Percentiles rank a stretch among this genome's conserved stretches.
Evolutionary conservation across 176 grass and related monocot species (phyloP).

Genomic region (Metroxylon sagu): DNA sequence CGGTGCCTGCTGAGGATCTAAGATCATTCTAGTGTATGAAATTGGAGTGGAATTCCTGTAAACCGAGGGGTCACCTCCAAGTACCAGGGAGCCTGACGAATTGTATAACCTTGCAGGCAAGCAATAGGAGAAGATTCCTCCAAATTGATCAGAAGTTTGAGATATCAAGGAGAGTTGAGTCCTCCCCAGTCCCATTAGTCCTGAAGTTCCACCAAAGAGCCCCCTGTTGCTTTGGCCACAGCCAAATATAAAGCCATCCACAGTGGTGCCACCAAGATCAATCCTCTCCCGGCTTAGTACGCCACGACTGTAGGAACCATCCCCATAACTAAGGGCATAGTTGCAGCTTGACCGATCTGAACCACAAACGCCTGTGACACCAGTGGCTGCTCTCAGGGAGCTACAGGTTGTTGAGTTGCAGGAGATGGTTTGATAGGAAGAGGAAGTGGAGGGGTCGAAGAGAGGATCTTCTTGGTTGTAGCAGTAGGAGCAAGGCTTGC

Average conservation of each 20-base stretch:
- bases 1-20: slow-evolving; percentile 54
- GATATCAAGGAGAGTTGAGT: slow-evolving; percentile 50
- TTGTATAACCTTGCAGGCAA: slow-evolving; percentile 24
- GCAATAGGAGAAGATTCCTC: slow-evolving; percentile 76
- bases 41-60: slow-evolving; percentile 51
- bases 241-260: slow-evolving; percentile 70
- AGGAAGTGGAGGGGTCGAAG: slow-evolving; percentile 61
- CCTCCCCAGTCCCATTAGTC: slow-evolving; percentile 65
- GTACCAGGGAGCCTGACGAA: slow-evolving; percentile 50
- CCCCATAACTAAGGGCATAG: slow-evolving; percentile 71
- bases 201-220: slow-evolving; percentile 59
- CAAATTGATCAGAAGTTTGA: slow-evolving; percentile 38
- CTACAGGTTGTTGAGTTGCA: slow-evolving; percentile 76
- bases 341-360: slow-evolving; percentile 29
- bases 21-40: slow-evolving; percentile 69
- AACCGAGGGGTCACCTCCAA: slow-evolving; percentile 28
- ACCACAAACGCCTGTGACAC: slow-evolving; percentile 45
- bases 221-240: slow-evolving; percentile 72
- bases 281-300: slow-evolving; percentile 64
- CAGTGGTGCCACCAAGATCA: slow-evolving; percentile 34
- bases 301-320: slow-evolving; percentile 81
- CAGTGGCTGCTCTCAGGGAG: slow-evolving; percentile 63
- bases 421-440: slow-evolving; percentile 51
- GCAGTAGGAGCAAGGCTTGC: slow-evolving; percentile 71
- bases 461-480: slow-evolving; percentile 70